Conservation (phyloP, 306 rosid genomes). For the Prunus davidiana region DNA sequence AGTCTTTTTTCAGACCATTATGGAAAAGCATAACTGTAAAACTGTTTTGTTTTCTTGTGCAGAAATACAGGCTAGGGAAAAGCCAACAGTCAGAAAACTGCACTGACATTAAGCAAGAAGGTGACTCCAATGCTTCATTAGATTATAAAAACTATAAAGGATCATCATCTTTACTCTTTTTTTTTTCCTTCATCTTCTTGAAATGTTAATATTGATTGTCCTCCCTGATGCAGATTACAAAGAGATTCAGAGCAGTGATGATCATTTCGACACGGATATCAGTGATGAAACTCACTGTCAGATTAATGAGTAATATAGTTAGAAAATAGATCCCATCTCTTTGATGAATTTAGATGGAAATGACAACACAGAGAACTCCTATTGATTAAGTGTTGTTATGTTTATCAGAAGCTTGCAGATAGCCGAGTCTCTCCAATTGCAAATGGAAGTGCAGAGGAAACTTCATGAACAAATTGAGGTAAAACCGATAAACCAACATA, state of each 20-base stretch:
- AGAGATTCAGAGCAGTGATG: conserved; percentile 54
- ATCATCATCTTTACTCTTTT: background rate
- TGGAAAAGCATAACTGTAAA: conserved; percentile 14
- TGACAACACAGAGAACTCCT: conserved; percentile 23
- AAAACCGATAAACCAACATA: conserved; percentile 11
- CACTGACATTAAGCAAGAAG: conserved; percentile 58
- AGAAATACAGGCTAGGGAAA: conserved; percentile 92
- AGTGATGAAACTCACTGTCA: conserved; percentile 44
- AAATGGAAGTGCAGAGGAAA: conserved; percentile 79
- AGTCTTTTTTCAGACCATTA: background rate
- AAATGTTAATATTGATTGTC: background rate
- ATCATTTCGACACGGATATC: conserved; percentile 47
- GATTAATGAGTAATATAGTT: conserved; percentile 62
- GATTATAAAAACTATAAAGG: background rate
- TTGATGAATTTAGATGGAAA: conserved; percentile 16
- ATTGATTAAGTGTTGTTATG: conserved; percentile 30
- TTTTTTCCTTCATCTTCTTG: conserved; percentile 1
- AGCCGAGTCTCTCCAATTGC: conserved; percentile 75
- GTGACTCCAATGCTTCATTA: conserved; percentile 31
- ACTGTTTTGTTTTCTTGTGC: conserved; percentile 16
- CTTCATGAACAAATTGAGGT: conserved; percentile 88
- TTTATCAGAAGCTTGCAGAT: conserved; percentile 60
- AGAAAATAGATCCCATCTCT: conserved; percentile 33
- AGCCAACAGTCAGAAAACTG: conserved; percentile 57
- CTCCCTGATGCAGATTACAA: conserved; percentile 43